These are phyloP conservation scores for Podaxis sp. DNA, from an alignment of 768 basidiomycete genomes.

Conservation along the genomic window DNA sequence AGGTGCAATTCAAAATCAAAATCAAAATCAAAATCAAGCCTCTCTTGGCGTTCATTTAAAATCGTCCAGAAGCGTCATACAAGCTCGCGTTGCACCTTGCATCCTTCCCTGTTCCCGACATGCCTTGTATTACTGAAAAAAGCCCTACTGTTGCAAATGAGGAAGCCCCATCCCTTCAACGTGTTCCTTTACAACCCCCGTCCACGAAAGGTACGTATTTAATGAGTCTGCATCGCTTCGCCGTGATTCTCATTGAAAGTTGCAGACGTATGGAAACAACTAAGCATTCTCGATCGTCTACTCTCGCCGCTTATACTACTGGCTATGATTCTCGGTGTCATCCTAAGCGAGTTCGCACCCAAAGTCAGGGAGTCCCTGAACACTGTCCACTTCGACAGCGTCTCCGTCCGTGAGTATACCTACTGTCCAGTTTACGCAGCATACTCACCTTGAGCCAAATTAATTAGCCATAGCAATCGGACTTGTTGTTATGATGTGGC, in stretches of 20 bases:
- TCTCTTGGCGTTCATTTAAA: neutral
- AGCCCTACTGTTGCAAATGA: neutral
- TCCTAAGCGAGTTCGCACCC: slow-evolving; percentile 69
- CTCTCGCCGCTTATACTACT: slow-evolving; percentile 6
- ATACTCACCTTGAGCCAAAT: neutral
- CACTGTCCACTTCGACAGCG: slow-evolving; percentile 59
- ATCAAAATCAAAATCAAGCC: slow-evolving; percentile 15
- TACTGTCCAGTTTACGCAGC: neutral
- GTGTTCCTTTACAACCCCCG: neutral
- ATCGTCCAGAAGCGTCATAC: neutral
- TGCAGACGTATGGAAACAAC: slow-evolving; percentile 7
- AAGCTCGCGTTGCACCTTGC: neutral
- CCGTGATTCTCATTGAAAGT: neutral
- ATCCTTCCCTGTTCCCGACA: neutral
- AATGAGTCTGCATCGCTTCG: neutral
- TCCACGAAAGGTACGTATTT: neutral
- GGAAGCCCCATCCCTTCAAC: neutral
- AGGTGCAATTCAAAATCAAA: slow-evolving; percentile 15
- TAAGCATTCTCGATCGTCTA: slow-evolving; percentile 8
- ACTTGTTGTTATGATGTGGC: slow-evolving; percentile 89
- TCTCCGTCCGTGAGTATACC: slow-evolving; percentile 69
- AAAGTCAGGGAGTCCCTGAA: slow-evolving; percentile 62
- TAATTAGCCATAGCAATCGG: slow-evolving; percentile 74
- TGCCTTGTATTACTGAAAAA: neutral
- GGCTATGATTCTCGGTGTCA: slow-evolving; percentile 13